These are phyloP conservation scores for Calocybe gambosa DNA, from an alignment of 1,284 basidiomycete species.

Conservation along the genomic window DNA sequence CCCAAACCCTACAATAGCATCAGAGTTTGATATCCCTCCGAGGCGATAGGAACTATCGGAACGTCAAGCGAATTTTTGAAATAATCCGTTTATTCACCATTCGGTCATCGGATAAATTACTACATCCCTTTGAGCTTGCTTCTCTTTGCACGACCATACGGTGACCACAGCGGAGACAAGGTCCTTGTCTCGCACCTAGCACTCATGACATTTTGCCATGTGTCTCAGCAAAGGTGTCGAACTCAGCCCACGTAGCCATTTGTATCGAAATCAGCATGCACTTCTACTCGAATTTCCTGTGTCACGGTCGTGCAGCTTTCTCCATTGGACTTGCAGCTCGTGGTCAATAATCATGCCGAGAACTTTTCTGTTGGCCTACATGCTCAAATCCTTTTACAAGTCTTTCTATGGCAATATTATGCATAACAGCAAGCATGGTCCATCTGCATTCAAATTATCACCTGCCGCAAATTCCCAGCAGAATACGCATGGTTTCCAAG, in stretches of 20 bases:
- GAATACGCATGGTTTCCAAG: not conserved
- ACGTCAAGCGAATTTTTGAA: not conserved
- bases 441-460: slow-evolving; percentile 2
- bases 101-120: slow-evolving; percentile 8
- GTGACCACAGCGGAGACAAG: not conserved
- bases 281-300: not conserved
- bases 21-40: not conserved
- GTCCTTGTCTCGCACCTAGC: not conserved
- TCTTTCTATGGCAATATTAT: not conserved
- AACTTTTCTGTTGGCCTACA: not conserved
- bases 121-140: slow-evolving; percentile 1
- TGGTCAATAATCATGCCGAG: not conserved
- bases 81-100: not conserved
- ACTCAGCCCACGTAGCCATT: not conserved
- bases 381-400: not conserved
- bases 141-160: slow-evolving; percentile 7
- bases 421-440: not conserved
- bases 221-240: slow-evolving; percentile 1
- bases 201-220: slow-evolving; percentile 9
- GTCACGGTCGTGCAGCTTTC: not conserved
- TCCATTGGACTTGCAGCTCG: not conserved
- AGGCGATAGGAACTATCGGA: not conserved
- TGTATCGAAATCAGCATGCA: not conserved
- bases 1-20: not conserved
- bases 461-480: not conserved